Evolutionary conservation across 495 filamentous ascomycete genomes (phyloP).

Genomic region (Penicilliopsis zonata): DNA sequence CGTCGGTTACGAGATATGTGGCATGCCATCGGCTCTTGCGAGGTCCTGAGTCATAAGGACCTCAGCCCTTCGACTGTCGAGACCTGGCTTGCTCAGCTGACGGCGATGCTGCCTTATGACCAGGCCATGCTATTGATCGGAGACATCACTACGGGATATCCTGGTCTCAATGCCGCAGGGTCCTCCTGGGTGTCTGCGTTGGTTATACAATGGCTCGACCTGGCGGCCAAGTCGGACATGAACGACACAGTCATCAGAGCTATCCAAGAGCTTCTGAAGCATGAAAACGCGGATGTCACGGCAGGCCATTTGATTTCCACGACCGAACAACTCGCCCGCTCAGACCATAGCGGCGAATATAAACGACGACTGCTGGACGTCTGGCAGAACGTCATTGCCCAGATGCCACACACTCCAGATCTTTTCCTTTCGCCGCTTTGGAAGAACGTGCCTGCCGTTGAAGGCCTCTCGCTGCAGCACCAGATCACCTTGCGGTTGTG

Average conservation of each 20-base stretch:
- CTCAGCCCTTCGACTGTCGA: slow-evolving; percentile 16
- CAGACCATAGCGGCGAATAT: slow-evolving; percentile 4
- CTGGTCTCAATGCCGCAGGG: slow-evolving; percentile 4
- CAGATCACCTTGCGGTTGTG: slow-evolving; percentile 27
- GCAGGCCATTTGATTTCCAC: slow-evolving; percentile 18
- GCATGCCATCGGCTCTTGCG: slow-evolving; percentile 28
- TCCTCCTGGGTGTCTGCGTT: slow-evolving; percentile 16
- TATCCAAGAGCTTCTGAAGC: slow-evolving; percentile 9
- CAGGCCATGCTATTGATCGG: slow-evolving; percentile 15
- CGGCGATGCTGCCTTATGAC: slow-evolving; percentile 2
- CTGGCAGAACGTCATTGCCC: slow-evolving; percentile 21
- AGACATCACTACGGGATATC: slow-evolving; percentile 20
- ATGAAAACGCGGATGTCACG: slow-evolving; percentile 12
- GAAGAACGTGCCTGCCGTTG: no score
- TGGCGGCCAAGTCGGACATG: slow-evolving; percentile 1
- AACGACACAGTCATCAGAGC: slow-evolving; percentile 1
- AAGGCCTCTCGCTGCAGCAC: slow-evolving; percentile 8
- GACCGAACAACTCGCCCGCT: slow-evolving; percentile 18
- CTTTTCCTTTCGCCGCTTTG: slow-evolving; percentile 16
- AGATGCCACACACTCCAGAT: slow-evolving; percentile 8
- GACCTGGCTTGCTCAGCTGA: slow-evolving; percentile 20
- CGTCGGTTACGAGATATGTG: slow-evolving; percentile 21
- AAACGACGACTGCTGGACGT: slow-evolving; percentile 12
- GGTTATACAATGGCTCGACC: slow-evolving; percentile 16
- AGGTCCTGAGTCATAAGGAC: slow-evolving; percentile 22